Percentiles rank a stretch among this genome's conserved stretches.
Conservation (phyloP, 306 rosid genomes). For the Inga leiocalycina region DNA sequence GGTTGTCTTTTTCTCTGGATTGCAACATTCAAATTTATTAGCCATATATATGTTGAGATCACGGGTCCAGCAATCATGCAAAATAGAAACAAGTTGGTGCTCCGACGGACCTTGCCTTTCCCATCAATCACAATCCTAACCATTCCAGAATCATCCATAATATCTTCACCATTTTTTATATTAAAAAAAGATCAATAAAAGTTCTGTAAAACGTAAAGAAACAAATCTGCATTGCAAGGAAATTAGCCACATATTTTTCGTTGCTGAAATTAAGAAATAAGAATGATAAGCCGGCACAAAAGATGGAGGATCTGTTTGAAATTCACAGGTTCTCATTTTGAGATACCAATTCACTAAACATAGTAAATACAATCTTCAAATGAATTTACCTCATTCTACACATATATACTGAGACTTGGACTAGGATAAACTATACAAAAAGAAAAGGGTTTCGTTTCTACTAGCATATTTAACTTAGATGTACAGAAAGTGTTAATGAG, state of each 20-base stretch:
- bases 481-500: background rate
- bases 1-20: background rate
- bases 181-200: background rate
- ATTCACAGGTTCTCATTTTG: background rate
- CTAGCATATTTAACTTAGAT: background rate
- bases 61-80: background rate
- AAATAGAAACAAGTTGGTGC: background rate
- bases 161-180: background rate
- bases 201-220: background rate
- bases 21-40: background rate
- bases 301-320: background rate
- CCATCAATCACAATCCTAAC: background rate
- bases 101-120: background rate
- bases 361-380: background rate
- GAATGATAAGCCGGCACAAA: background rate
- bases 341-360: background rate
- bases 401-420: background rate
- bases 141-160: background rate
- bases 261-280: background rate
- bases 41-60: background rate
- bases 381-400: background rate
- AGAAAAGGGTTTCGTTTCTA: background rate
- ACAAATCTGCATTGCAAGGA: background rate
- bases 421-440: background rate
- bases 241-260: background rate